Percentiles rank a stretch among this genome's conserved stretches.
These are phyloP conservation scores for Neurospora sp. DNA, from an alignment of 495 filamentous ascomycete genomes.

Conservation along the genomic window DNA sequence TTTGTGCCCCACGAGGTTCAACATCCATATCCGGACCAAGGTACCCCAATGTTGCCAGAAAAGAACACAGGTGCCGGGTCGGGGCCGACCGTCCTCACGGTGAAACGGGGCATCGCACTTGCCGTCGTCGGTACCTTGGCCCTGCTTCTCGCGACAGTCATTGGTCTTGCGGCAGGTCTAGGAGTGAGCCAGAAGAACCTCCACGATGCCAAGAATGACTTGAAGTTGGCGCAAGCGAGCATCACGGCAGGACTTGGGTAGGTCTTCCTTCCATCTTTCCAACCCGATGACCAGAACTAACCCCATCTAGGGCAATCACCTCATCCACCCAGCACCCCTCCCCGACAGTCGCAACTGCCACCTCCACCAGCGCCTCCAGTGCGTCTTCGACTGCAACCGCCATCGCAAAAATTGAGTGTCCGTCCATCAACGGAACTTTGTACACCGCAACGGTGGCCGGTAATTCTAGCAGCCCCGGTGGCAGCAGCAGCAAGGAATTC, in stretches of 20 bases:
- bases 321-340: not conserved
- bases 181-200: slow-evolving; percentile 19
- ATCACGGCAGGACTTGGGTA: slow-evolving; percentile 1
- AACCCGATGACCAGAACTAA: not conserved
- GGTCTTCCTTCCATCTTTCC: not conserved
- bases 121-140: not conserved
- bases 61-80: not conserved
- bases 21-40: not conserved
- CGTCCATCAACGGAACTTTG: slow-evolving; percentile 24
- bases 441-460: slow-evolving; percentile 10
- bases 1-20: not conserved
- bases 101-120: slow-evolving; percentile 14
- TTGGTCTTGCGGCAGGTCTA: slow-evolving; percentile 20
- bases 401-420: slow-evolving; percentile 12
- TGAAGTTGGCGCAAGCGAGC: slow-evolving; percentile 6
- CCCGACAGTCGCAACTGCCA: not conserved
- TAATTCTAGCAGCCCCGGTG: not conserved
- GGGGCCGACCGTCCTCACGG: not conserved
- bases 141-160: slow-evolving; percentile 11
- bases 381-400: slow-evolving; percentile 2
- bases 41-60: not conserved
- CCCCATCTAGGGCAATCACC: not conserved
- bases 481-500: slow-evolving; percentile 19
- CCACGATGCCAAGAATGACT: slow-evolving; percentile 7
- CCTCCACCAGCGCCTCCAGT: not conserved